Evolutionary conservation across 2,329 filamentous ascomycete genomes (phyloP), one percentile per base, ranked within the genome.

Genomic region (Colletotrichum cereale): DNA sequence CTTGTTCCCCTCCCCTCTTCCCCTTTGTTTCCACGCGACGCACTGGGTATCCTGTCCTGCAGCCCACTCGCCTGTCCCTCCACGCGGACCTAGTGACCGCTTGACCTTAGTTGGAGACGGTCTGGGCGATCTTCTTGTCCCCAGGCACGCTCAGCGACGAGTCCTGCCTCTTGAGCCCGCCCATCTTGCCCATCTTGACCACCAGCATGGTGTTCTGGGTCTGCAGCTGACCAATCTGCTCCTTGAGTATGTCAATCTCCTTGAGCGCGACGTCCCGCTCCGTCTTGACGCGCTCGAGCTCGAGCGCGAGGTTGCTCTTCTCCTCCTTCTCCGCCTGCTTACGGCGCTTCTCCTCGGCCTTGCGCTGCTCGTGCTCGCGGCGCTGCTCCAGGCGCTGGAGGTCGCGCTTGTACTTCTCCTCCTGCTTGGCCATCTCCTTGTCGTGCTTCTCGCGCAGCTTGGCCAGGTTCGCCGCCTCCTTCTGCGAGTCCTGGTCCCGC

Each of bases 351-450:
- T 86, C 85, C 68, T 87, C 86, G 1, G 86, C 86, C 79, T 91
- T 92, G 75, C 83, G 84, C 71, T 89, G 84, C 76, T 94, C 92
- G 68, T 86, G 87, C 69, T 85, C 84, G 58, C 89, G 88, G 81
- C 89, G 90, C 74, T 89, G 86, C 73, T 93, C 89, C 2, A 93
- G 81, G 79, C 91, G 92, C 73, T 83, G 83, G 56, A 92, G 82
- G 76, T 94, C 91, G 16, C 86, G 86, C 73, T 87, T 86, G 75
- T 91, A 90, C 75, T 90, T 91, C 57, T 90, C 90, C 74, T 92
- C 88, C 63, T 91, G 88, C 77, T 91, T 93, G 53, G 88, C 87
- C 0, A 91, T 78, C 74, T 92, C 90, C 58, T 83, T 85, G 56
- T 89, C 87, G 78, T 93, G 89, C 76, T 88, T 91, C 77, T 91